Conservation (phyloP, 2,329 filamentous ascomycete species). For the Coniella vitis region DNA sequence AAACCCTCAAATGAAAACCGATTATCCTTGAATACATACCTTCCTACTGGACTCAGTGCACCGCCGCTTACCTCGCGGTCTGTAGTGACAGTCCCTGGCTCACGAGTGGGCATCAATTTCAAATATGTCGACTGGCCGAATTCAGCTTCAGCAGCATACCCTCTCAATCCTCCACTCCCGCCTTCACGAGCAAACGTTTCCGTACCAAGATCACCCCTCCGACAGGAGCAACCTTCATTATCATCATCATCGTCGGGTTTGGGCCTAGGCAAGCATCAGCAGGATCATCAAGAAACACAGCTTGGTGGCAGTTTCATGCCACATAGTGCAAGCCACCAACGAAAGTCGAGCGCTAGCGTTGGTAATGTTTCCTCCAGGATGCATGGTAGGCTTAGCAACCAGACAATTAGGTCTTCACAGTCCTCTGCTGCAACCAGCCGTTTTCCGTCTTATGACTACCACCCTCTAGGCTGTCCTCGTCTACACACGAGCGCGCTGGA, state of each 20-base stretch:
- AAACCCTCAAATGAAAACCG: conserved; percentile 2
- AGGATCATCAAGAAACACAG: no score
- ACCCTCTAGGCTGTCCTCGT: conserved; percentile 7
- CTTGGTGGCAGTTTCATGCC: no score
- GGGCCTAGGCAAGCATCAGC: no score
- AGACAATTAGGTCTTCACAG: conserved; percentile 9
- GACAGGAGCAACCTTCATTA: not conserved
- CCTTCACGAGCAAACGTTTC: conserved; percentile 9
- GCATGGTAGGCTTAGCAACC: conserved; percentile 3
- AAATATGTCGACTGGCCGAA: not conserved
- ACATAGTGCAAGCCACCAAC: not conserved
- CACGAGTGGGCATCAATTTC: not conserved
- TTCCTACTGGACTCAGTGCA: conserved; percentile 7
- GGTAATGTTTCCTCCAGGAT: not conserved
- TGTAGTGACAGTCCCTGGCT: not conserved
- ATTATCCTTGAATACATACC: conserved; percentile 6
- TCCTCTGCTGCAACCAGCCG: conserved; percentile 9
- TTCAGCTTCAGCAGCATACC: not conserved
- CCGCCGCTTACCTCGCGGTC: not conserved
- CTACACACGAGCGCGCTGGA: not conserved
- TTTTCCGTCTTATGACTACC: conserved; percentile 8
- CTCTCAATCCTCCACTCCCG: not conserved
- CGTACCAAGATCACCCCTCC: conserved; percentile 1
- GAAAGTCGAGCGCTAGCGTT: not conserved
- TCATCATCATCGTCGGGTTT: no score